Evolutionary conservation across 345 rosid genomes (phyloP).

Genomic region (Dipteronia dyeriana): DNA sequence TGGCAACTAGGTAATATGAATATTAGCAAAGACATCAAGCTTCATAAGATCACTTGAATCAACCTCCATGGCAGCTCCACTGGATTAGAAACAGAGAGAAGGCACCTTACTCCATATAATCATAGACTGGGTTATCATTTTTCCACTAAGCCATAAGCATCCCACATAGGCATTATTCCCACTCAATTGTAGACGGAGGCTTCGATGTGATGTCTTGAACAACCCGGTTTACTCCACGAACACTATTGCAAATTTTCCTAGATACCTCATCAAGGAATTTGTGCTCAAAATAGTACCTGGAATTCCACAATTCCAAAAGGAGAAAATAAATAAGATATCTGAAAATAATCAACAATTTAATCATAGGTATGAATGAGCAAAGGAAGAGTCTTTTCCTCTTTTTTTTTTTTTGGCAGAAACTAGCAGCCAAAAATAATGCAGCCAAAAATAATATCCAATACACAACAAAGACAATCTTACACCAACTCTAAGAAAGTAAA

Average conservation of each 20-base stretch:
- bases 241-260: slow-evolving; percentile 88
- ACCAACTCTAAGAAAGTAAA: neutral
- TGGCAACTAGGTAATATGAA: slow-evolving; percentile 33
- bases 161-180: slow-evolving; percentile 60
- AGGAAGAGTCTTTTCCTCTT: neutral
- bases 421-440: slow-evolving; percentile 3
- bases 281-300: slow-evolving; percentile 94
- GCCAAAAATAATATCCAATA: neutral
- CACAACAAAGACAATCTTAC: neutral
- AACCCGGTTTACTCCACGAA: slow-evolving; percentile 92
- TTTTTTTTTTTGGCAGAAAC: neutral
- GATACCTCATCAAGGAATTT: slow-evolving; percentile 87
- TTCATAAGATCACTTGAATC: slow-evolving; percentile 10
- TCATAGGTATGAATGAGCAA: neutral
- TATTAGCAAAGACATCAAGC: slow-evolving; percentile 21
- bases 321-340: neutral
- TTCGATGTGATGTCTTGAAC: slow-evolving; percentile 97
- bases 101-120: slow-evolving; percentile 16
- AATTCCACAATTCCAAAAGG: slow-evolving; percentile 15
- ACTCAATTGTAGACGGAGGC: slow-evolving; percentile 98
- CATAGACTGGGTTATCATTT: slow-evolving; percentile 1
- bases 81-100: neutral
- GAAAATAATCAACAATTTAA: neutral
- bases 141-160: slow-evolving; percentile 5
- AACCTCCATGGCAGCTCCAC: slow-evolving; percentile 9